Percentiles rank a stretch among this genome's conserved stretches.
These are phyloP conservation scores for Aureobasidium musti DNA, from an alignment of 2,329 filamentous ascomycete genomes.

Conservation along the genomic window DNA sequence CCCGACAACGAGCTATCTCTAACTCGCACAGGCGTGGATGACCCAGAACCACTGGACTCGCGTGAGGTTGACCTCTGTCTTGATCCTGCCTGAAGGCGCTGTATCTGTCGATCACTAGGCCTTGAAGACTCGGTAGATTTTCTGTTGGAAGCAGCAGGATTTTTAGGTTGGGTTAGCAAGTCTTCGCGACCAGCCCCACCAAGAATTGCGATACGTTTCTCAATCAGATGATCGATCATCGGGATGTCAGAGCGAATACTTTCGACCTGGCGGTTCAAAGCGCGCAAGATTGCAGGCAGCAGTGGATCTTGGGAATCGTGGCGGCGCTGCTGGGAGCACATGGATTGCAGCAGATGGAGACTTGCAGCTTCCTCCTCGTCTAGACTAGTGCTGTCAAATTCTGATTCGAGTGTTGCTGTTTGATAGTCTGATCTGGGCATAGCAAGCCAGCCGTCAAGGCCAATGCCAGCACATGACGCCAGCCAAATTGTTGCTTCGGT, in stretches of 20 bases:
- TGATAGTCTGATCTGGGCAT: conserved; percentile 51
- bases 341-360: conserved; percentile 37
- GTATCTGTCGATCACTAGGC: conserved; percentile 15
- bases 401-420: conserved; percentile 34
- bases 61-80: conserved; percentile 2
- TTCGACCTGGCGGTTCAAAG: conserved; percentile 47
- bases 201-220: conserved; percentile 54
- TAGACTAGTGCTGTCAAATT: conserved; percentile 43
- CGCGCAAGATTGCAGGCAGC: conserved; percentile 47
- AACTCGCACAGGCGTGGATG: not conserved
- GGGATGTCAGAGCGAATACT: conserved; percentile 48
- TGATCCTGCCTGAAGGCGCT: conserved; percentile 18
- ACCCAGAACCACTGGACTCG: not conserved
- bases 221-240: conserved; percentile 52
- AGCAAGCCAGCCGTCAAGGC: conserved; percentile 86
- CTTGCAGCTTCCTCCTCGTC: conserved; percentile 41
- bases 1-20: conserved; percentile 10
- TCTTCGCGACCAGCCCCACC: conserved; percentile 32
- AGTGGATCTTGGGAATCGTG: conserved; percentile 42
- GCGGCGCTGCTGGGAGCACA: conserved; percentile 43
- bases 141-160: conserved; percentile 3
- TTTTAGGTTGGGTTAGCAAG: conserved; percentile 28
- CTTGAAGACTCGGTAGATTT: conserved; percentile 5
- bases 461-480: conserved; percentile 79
- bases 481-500: conserved; percentile 82